Evolutionary conservation across 2,329 filamentous ascomycete species (phyloP), one percentile per base, ranked within the genome.

Genomic region (Didymellaceae sp.): DNA sequence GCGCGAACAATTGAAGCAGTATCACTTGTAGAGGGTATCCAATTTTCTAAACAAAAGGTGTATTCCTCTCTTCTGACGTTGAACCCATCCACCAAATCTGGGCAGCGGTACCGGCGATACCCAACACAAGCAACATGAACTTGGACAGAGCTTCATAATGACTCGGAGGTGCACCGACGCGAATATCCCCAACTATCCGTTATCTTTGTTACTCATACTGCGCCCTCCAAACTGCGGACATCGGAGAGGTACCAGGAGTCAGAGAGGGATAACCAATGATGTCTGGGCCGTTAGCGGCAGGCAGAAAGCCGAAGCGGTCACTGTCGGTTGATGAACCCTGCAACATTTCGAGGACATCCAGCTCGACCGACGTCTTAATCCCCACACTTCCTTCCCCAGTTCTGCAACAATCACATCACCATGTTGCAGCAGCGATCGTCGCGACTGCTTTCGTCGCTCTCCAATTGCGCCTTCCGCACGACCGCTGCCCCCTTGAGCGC

Each of bases 361-460:
- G 42, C 47, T 42, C 37, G 48, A 34, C 49, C 54, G 45, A 20
- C 51, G 35, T 39, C 34, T 56, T 47, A 25, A 43, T 53, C 45
- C 47, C 54, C 50, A 52, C 35, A 40, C 53, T 46, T 42, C 52
- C 35, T 38, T 52, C 45, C 39, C 43, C 57, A 55, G 21, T 41
- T 54, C 31, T 52, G 47, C 46, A 54, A 24, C 37, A 42, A 33
- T 42, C 25, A 50, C 30, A 45, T 33, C 61, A 68, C 61, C 59
- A 75, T 74, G 71, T 63, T 75, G 28, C 70, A 70, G 55, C 68
- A 65, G 46, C 64, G 65, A 58, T 70, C 72, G 49, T 61, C 59
- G 17, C 63, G 65, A 37, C 47, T 72, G 58, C 58, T 72, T 67
- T 66, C 70, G 32, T 68, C 63, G 38, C 52, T 68, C 9, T 63